Evolutionary conservation across 257 asterid genomes (phyloP).

Genomic region (Jacaranda mimosifolia): DNA sequence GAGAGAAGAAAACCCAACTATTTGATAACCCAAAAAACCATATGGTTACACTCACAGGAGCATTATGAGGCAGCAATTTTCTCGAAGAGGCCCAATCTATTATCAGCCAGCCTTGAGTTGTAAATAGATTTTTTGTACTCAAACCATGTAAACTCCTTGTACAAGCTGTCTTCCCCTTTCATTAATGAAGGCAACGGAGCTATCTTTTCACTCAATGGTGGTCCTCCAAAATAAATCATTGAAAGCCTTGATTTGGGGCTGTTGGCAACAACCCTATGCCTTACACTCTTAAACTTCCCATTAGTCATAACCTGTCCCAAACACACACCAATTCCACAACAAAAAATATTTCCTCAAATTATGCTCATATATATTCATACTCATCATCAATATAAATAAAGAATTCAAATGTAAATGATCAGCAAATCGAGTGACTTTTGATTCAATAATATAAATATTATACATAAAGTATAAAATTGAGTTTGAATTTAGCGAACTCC

Average conservation of each 20-base stretch:
- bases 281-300: conserved; percentile 65
- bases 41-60: background rate
- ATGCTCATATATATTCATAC: too few relatives aligned
- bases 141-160: conserved; percentile 76
- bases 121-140: conserved; percentile 64
- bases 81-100: conserved; percentile 64
- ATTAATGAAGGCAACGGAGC: conserved; percentile 66
- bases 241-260: conserved; percentile 58
- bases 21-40: background rate
- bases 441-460: too few relatives aligned
- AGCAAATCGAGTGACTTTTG: too few relatives aligned
- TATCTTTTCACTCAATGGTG: conserved; percentile 70
- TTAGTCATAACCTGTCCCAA: conserved; percentile 65
- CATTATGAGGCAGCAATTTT: conserved; percentile 60
- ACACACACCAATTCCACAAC: background rate
- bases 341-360: too few relatives aligned
- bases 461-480: too few relatives aligned
- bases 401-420: too few relatives aligned
- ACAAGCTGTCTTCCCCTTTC: conserved; percentile 66
- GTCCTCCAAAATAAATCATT: conserved; percentile 76
- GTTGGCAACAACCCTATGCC: conserved; percentile 64
- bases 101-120: conserved; percentile 62
- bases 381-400: too few relatives aligned
- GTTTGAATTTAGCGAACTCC: too few relatives aligned
- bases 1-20: background rate